Evolutionary conservation across 345 rosid species (phyloP), one percentile per base, ranked within the genome.

Genomic region (Aegle marmelos): DNA sequence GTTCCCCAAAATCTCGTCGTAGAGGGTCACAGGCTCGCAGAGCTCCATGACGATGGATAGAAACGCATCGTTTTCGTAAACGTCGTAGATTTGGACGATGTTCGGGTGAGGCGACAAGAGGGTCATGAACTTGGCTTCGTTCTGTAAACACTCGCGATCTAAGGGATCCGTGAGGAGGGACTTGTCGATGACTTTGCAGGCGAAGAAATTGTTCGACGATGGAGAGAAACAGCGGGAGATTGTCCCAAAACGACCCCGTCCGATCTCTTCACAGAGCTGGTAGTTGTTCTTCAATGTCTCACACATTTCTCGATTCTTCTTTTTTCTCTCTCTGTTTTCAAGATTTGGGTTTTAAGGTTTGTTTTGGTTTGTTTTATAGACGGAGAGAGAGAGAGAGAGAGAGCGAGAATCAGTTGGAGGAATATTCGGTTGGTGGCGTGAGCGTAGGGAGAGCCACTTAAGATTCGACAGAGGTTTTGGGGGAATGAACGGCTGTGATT

Each of bases 111-210:
- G 88, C 0, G 95, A 83, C 31, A 96, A 67, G 53, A 87, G 83
- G 59, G 86, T 85, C 89, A 92, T 90, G 82, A 88, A 83, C 76
- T 91, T 94, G 9, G 97, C 88, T 65, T 95, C 98, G 27, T 88
- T 86, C 16, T 88, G 87, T 5, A 95, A 87, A 79, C 95, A 93
- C 66, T 90, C 94, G 2, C 89, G 90, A 50, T 93, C 92, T 0
- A 89, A 70, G 5, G 90, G 83, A 81, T 94, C 97, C 64, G 87
- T 31, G 27, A 91, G 87, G 30, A 78, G 85, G 41, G 80, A 76
- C 66, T 92, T 93, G 68, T 93, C 86, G 68, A 93, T 82, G 59
- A 92, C 84, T 73, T 93, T 93, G 86, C 93, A 88, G 61, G 96
- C 98, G 83, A 80, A 86, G 80, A 87, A 84, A 4, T 88, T 73